These are phyloP conservation scores for Populus simonii DNA, from an alignment of 345 rosid species.

Conservation along the genomic window DNA sequence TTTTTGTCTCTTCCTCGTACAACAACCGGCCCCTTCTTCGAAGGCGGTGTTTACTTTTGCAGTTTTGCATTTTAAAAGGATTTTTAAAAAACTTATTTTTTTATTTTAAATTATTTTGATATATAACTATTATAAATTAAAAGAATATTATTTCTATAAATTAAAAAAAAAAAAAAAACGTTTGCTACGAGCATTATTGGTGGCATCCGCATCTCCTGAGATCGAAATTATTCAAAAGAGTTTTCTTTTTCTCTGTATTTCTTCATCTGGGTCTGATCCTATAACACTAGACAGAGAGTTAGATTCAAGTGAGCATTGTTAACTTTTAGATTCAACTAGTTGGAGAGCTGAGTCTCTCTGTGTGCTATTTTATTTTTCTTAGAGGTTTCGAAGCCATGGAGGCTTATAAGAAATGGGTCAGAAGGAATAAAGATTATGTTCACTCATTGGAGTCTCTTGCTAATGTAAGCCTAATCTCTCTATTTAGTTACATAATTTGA, in stretches of 20 bases:
- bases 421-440: slow-evolving; percentile 78
- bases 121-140: too few relatives aligned
- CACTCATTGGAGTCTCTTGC: slow-evolving; percentile 91
- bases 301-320: neutral
- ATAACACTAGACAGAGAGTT: slow-evolving; percentile 1
- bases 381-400: slow-evolving; percentile 54
- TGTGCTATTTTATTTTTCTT: neutral
- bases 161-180: too few relatives aligned
- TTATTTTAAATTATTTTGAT: too few relatives aligned
- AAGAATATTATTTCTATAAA: too few relatives aligned
- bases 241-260: neutral
- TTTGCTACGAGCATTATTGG: neutral
- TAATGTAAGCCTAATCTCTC: slow-evolving; percentile 51
- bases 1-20: neutral
- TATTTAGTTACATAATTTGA: neutral
- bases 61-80: too few relatives aligned
- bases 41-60: too few relatives aligned
- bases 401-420: slow-evolving; percentile 85
- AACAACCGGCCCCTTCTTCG: neutral
- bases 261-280: slow-evolving; percentile 12
- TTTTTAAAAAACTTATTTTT: too few relatives aligned
- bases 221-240: neutral
- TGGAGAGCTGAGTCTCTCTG: slow-evolving; percentile 7
- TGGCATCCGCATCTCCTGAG: neutral
- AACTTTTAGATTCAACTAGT: neutral